Evolutionary conservation across 768 basidiomycete species (phyloP).

Genomic region (Suillus bovinus): DNA sequence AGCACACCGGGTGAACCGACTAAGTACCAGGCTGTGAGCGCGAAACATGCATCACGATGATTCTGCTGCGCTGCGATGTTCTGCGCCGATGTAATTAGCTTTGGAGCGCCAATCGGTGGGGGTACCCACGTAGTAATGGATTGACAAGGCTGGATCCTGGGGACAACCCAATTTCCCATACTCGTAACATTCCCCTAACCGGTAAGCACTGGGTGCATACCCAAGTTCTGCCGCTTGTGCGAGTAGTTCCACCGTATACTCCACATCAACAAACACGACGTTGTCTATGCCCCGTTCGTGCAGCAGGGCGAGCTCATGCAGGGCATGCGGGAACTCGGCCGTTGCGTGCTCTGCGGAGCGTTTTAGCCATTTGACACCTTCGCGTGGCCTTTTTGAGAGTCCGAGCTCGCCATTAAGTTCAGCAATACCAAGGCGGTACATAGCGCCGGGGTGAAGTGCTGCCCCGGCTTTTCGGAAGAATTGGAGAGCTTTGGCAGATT

Average conservation of each 20-base stretch:
- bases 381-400: constrained; percentile 82
- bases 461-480: constrained; percentile 95
- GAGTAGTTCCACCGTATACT: constrained; percentile 91
- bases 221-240: constrained; percentile 96
- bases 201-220: constrained; percentile 94
- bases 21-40: constrained; percentile 98
- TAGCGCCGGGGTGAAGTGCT: constrained; percentile 87
- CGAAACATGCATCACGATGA: constrained; percentile 97
- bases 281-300: constrained; percentile 99
- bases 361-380: constrained; percentile 99
- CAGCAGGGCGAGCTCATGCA: constrained; percentile 91
- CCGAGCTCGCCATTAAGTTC: constrained; percentile 96
- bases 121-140: constrained; percentile 96
- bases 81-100: constrained; percentile 37
- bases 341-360: constrained; percentile 93
- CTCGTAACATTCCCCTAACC: constrained; percentile 97
- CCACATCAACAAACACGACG: constrained; percentile 94
- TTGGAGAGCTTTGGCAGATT: constrained; percentile 86
- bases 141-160: constrained; percentile 93
- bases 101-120: background rate
- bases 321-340: constrained; percentile 93
- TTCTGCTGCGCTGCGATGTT: constrained; percentile 98
- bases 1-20: constrained; percentile 97
- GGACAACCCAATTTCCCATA: constrained; percentile 99
- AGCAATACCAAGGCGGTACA: constrained; percentile 95